Percentiles rank a stretch among this genome's conserved stretches.
phyloP scores from a whole-genome alignment of 345 rosid genomes.

The Citrus australasica region DNA sequence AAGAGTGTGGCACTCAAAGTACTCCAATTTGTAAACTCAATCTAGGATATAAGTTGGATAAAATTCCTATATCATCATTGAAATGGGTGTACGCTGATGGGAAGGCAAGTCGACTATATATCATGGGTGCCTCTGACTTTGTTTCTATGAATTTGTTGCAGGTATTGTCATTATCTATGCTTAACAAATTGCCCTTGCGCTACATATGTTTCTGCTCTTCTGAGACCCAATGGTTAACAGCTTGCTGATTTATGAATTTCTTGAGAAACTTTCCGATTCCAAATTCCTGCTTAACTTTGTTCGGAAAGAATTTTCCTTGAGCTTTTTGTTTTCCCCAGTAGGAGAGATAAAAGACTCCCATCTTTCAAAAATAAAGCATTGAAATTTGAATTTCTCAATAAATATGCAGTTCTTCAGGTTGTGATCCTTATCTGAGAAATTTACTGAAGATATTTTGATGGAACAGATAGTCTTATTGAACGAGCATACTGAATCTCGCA shows the following conservation, averaged over 20 bases:
- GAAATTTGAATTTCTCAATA: neutral
- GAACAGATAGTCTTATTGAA: conserved; percentile 67
- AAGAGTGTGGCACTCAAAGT: conserved; percentile 39
- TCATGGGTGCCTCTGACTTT: conserved; percentile 49
- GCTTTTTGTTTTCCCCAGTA: neutral
- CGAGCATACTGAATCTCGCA: conserved; percentile 73
- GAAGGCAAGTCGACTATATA: conserved; percentile 70
- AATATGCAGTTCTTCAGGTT: neutral
- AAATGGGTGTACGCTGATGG: conserved; percentile 73
- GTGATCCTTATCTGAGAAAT: neutral
- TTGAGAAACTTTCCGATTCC: neutral
- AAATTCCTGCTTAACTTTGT: neutral
- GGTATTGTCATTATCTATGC: conserved; percentile 24
- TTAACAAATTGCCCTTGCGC: neutral
- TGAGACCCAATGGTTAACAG: neutral
- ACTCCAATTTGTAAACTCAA: conserved; percentile 63
- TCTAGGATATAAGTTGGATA: conserved; percentile 80
- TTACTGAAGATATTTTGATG: neutral
- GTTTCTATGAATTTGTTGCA: conserved; percentile 58
- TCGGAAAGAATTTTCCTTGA: neutral
- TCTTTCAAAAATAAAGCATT: neutral
- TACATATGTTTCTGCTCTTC: neutral
- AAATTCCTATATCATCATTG: conserved; percentile 60
- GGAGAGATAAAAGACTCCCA: neutral
- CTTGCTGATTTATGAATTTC: neutral